Evolutionary conservation across 2,329 filamentous ascomycete species (phyloP).

Genomic region (Talaromyces sp.): DNA sequence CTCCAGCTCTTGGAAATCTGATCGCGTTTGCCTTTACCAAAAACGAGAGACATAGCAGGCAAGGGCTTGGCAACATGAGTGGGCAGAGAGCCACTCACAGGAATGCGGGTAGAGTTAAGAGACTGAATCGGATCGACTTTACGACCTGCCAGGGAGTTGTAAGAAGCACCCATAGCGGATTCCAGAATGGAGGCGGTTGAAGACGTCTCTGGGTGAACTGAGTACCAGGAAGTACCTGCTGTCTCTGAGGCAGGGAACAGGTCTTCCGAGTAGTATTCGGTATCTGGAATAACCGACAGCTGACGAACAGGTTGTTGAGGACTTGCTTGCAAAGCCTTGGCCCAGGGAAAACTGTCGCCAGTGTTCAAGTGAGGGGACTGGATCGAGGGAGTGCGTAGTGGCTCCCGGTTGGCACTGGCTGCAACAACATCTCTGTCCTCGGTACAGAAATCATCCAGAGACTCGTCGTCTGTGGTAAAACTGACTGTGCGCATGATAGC

Average conservation of each 20-base stretch:
- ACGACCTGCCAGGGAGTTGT: slow-evolving; percentile 65
- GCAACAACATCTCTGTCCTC: slow-evolving; percentile 73
- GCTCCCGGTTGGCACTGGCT: slow-evolving; percentile 84
- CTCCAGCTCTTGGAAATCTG: slow-evolving; percentile 97
- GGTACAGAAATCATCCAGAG: slow-evolving; percentile 88
- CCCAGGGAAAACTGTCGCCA: slow-evolving; percentile 85
- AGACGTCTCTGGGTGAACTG: slow-evolving; percentile 69
- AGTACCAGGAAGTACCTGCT: slow-evolving; percentile 69
- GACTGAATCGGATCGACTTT: slow-evolving; percentile 43
- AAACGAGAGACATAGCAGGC: slow-evolving; percentile 72
- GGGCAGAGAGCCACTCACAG: slow-evolving; percentile 76
- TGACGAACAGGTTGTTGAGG: slow-evolving; percentile 71
- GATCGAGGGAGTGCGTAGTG: slow-evolving; percentile 90
- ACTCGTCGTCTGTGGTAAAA: slow-evolving; percentile 92
- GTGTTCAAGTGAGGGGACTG: slow-evolving; percentile 78
- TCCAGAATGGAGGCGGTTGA: slow-evolving; percentile 81
- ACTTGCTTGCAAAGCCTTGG: slow-evolving; percentile 78
- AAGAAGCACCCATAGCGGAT: slow-evolving; percentile 75
- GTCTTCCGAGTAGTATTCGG: slow-evolving; percentile 77
- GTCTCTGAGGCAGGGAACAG: slow-evolving; percentile 75
- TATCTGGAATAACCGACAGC: slow-evolving; percentile 78
- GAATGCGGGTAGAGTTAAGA: slow-evolving; percentile 59
- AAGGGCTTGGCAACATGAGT: slow-evolving; percentile 58
- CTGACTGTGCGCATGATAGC: slow-evolving; percentile 76
- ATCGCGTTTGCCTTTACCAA: slow-evolving; percentile 69